These are phyloP conservation scores for Eucalyptus brandiana DNA, from an alignment of 345 rosid species.

Conservation along the genomic window DNA sequence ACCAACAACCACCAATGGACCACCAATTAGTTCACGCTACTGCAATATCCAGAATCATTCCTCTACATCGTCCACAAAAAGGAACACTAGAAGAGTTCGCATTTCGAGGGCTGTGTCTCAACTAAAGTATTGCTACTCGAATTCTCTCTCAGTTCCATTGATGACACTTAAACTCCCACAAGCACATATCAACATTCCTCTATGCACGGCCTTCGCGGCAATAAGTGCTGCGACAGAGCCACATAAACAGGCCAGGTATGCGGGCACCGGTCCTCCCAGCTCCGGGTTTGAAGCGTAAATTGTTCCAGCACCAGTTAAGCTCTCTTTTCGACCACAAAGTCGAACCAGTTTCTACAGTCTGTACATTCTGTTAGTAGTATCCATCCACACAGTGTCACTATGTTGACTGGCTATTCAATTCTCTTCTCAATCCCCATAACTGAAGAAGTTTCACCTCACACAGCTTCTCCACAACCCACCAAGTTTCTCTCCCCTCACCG, in stretches of 20 bases:
- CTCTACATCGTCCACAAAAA: background rate
- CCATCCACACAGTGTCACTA: background rate
- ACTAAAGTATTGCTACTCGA: background rate
- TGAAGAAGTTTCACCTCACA: background rate
- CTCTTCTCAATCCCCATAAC: background rate
- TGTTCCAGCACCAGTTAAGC: background rate
- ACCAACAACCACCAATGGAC: background rate
- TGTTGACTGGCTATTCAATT: background rate
- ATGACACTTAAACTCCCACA: background rate
- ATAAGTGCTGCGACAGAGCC: background rate
- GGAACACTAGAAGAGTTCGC: background rate
- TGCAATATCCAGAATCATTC: background rate
- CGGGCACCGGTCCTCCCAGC: background rate
- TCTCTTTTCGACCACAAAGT: background rate
- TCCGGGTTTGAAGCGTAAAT: background rate
- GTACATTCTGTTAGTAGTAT: background rate
- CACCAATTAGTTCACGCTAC: background rate
- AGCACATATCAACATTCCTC: background rate
- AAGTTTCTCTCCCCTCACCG: background rate
- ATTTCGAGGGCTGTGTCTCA: background rate
- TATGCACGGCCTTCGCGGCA: background rate
- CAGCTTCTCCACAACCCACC: background rate
- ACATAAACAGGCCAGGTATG: background rate
- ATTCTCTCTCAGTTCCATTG: background rate
- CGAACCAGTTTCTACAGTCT: background rate